Percentiles rank a stretch among this genome's conserved stretches.
These are phyloP conservation scores for Flaveria sonorensis DNA, from an alignment of 129 eudicot species.

Conservation along the genomic window DNA sequence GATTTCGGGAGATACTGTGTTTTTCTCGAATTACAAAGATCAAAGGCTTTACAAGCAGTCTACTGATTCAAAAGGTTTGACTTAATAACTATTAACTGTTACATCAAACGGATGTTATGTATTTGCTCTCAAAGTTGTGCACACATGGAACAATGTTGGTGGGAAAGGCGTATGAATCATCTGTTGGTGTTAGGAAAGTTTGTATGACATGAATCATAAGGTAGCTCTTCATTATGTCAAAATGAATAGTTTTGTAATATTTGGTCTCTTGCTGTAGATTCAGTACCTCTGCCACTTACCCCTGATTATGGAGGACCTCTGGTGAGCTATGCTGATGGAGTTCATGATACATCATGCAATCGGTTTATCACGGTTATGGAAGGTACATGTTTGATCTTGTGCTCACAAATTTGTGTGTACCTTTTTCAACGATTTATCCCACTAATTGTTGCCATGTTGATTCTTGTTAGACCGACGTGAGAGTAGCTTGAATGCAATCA, in stretches of 20 bases:
- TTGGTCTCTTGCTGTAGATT: slow-evolving; percentile 44
- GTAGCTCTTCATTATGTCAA: not conserved
- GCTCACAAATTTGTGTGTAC: not conserved
- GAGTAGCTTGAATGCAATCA: slow-evolving; percentile 63
- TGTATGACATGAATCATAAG: not conserved
- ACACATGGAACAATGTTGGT: not conserved
- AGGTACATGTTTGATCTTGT: slow-evolving; percentile 47
- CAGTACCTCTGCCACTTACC: slow-evolving; percentile 71
- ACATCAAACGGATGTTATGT: not conserved
- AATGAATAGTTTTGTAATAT: not conserved
- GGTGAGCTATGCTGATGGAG: slow-evolving; percentile 94
- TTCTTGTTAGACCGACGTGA: slow-evolving; percentile 67
- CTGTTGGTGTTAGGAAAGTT: not conserved
- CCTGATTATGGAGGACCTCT: slow-evolving; percentile 82
- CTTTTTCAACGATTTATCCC: slow-evolving; percentile 8
- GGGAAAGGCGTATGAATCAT: not conserved
- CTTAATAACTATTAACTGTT: not conserved
- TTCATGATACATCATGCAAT: slow-evolving; percentile 66
- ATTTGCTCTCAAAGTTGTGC: not conserved
- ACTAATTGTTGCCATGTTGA: slow-evolving; percentile 1
- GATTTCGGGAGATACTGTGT: slow-evolving; percentile 58
- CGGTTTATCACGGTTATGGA: slow-evolving; percentile 84
- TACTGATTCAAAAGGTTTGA: slow-evolving; percentile 54
- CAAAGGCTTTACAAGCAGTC: slow-evolving; percentile 88
- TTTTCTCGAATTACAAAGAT: slow-evolving; percentile 91